These are phyloP conservation scores for Fusarium luffae DNA, from an alignment of 2,329 filamentous ascomycete genomes.

Conservation along the genomic window DNA sequence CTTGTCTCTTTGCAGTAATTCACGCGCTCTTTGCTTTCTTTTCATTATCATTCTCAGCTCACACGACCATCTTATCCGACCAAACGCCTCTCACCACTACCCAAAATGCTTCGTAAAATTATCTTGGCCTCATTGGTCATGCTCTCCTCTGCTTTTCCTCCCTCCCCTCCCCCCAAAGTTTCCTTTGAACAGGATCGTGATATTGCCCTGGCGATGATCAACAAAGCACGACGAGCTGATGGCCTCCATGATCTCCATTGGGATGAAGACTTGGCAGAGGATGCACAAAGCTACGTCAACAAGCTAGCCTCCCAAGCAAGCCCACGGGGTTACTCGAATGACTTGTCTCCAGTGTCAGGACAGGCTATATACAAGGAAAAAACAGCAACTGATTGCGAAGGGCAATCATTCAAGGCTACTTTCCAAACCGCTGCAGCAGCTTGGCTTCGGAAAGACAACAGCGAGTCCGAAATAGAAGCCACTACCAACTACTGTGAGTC, in stretches of 20 bases:
- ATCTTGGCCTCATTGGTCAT: constrained; percentile 23
- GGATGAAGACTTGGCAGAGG: not conserved
- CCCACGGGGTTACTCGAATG: not conserved
- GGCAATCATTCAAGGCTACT: constrained; percentile 41
- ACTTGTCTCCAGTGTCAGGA: not conserved
- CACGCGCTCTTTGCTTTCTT: not conserved
- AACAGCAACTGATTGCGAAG: not conserved
- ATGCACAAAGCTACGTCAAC: not conserved
- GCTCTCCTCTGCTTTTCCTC: constrained; percentile 27
- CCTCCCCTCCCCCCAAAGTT: constrained; percentile 13
- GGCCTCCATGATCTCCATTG: not conserved
- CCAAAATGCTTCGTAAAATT: constrained; percentile 14
- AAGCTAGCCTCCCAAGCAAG: not conserved
- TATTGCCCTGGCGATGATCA: constrained; percentile 46
- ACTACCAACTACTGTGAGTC: constrained; percentile 1
- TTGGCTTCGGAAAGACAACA: constrained; percentile 44
- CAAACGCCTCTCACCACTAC: not conserved
- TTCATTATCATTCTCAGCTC: not conserved
- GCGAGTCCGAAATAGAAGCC: not conserved
- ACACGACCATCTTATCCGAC: not conserved
- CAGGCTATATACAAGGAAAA: not conserved
- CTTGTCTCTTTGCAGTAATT: not conserved
- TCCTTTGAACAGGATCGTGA: constrained; percentile 37
- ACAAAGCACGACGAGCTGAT: constrained; percentile 22
- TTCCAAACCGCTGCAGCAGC: constrained; percentile 46